Base-by-base conservation (phyloP, 306 rosid species). In the Casuarina cunninghamiana region DNA sequence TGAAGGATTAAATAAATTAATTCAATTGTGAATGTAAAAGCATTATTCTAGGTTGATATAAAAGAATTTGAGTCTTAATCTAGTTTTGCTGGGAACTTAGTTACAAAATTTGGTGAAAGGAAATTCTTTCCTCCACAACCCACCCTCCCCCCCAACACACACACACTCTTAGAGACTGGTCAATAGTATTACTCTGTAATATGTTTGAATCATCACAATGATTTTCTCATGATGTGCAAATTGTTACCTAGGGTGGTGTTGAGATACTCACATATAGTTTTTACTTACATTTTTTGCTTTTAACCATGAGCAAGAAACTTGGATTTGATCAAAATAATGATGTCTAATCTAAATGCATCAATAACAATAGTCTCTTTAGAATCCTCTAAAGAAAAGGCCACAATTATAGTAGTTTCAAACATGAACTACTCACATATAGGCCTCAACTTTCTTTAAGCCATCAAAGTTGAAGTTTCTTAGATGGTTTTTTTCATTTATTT, bases 371-470 rank as follows among this genome's bases (percentile, higher is more conserved):
- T 75, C 65, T 71, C 79, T 77, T 75, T 83, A n/a, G 90, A 86
- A 48, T 71, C 75, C 9, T 86, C 63, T 5, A 97, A 87, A 74
- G 92, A 86, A 83, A 88, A 83, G 84, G 91, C 88, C 38, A 75
- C 80, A 61, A 62, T 32, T 72, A 77, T 88, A 72, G 54, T 79
- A 43, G 96, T 88, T 72, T 84, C 91, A 66, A 91, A 75, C 84
- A 73, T 72, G 72, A 90, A 26, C 32, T 26, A 26, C 32, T 26
- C 32, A 26, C 32, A 75, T 83, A 78, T 71, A 68, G 74, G 32
- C 32, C 75, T 83, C 90, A 84, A 51, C 78, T 83, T 77, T 83
- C 93, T 74, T 16, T 72, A 57, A 91, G 74, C 88, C 92, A 82
- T 75, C 89, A 84, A 71, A 78, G 78, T 21, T 82, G 53, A 81